Conservation (phyloP, 306 rosid species). For the Acacia confusa region DNA sequence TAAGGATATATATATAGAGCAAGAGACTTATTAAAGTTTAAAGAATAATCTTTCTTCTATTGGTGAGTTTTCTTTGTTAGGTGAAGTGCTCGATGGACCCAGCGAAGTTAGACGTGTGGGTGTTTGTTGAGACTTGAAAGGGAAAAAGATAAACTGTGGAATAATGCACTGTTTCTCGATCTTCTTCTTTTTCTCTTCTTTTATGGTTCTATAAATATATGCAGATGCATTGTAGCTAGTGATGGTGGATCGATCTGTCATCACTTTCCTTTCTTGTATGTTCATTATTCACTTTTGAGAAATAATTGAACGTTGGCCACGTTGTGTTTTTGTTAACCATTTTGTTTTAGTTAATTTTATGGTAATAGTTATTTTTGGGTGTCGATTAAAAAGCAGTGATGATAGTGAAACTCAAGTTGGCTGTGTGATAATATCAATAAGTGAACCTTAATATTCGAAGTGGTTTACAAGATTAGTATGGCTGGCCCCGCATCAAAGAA, state of each 20-base stretch:
- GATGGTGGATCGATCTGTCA: neutral
- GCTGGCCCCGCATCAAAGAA: neutral
- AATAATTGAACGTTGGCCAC: neutral
- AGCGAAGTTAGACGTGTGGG: neutral
- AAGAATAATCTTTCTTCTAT: neutral
- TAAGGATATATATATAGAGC: neutral
- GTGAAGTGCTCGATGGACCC: neutral
- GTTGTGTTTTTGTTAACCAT: neutral
- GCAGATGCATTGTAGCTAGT: neutral
- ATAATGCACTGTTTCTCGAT: neutral
- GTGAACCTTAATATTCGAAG: neutral
- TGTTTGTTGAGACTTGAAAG: slow-evolving; percentile 1
- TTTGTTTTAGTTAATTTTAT: neutral
- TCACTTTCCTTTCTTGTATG: neutral
- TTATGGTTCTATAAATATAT: neutral
- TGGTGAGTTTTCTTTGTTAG: neutral
- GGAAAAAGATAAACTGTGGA: neutral
- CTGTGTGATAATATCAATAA: neutral
- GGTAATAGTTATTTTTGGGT: neutral
- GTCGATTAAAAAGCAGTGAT: neutral
- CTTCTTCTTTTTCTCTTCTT: neutral
- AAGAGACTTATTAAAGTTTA: neutral
- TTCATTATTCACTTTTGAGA: neutral
- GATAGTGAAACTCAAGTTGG: neutral
- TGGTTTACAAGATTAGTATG: neutral